phyloP scores from a whole-genome alignment of 2,329 filamentous ascomycete genomes.

The Scedosporium aurantiacum region DNA sequence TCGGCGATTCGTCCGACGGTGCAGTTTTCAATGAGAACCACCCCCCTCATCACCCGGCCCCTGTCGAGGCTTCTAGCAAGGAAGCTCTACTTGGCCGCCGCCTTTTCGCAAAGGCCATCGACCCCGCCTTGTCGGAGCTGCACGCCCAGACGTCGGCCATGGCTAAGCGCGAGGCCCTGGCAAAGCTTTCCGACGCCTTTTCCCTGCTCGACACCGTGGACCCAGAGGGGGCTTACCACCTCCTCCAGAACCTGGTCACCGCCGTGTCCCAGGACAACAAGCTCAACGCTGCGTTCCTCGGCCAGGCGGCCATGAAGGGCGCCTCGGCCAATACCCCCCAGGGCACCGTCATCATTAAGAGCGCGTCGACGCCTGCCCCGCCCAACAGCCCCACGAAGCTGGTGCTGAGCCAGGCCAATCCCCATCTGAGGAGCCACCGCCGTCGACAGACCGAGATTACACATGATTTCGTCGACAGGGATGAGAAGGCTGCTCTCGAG shows the following conservation, averaged over 20 bases:
- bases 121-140: conserved; percentile 73
- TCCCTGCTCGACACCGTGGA: conserved; percentile 74
- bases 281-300: conserved; percentile 40
- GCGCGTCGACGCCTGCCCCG: conserved; percentile 10
- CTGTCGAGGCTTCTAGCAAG: conserved; percentile 55
- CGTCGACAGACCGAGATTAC: conserved; percentile 44
- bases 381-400: conserved; percentile 22
- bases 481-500: conserved; percentile 37
- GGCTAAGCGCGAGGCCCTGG: conserved; percentile 71
- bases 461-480: conserved; percentile 29
- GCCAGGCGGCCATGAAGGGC: background rate
- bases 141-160: conserved; percentile 63
- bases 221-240: conserved; percentile 78
- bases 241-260: conserved; percentile 69
- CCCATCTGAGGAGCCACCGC: conserved; percentile 70
- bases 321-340: conserved; percentile 26
- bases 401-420: conserved; percentile 69
- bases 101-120: conserved; percentile 70
- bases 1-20: conserved; percentile 26
- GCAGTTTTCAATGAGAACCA: conserved; percentile 52
- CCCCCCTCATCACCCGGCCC: conserved; percentile 32
- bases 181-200: conserved; percentile 75
- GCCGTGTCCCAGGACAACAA: conserved; percentile 60
- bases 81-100: conserved; percentile 74
- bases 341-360: conserved; percentile 49